Conservation (phyloP, 2,329 filamentous ascomycete genomes). For the Cytospora mali region DNA sequence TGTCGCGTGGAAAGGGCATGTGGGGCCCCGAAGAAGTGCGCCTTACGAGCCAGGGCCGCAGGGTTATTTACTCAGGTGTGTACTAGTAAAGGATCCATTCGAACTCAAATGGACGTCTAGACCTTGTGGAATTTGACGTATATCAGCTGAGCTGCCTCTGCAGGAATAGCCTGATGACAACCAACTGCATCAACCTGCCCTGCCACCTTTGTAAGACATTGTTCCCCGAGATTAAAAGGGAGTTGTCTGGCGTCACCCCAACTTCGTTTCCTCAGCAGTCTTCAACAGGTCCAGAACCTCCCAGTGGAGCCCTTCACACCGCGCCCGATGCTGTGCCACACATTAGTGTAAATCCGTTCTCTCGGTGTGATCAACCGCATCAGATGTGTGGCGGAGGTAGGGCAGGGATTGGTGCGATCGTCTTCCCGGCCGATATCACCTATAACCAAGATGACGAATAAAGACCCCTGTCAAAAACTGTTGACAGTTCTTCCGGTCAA, state of each 20-base stretch:
- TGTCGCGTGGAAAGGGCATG: background rate
- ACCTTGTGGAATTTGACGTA: background rate
- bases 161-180: background rate
- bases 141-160: background rate
- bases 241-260: background rate
- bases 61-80: too few relatives aligned
- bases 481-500: background rate
- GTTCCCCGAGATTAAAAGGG: conserved; percentile 8
- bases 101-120: background rate
- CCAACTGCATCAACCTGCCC: background rate
- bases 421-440: background rate
- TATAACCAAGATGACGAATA: background rate
- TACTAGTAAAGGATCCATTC: background rate
- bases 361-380: conserved; percentile 5
- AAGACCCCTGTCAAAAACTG: background rate
- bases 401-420: conserved; percentile 4
- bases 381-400: background rate
- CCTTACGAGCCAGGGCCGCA: background rate
- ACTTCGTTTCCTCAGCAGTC: too few relatives aligned
- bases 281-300: background rate
- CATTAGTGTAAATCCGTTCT: background rate
- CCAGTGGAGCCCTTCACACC: background rate
- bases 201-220: background rate
- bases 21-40: background rate
- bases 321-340: background rate